These are phyloP conservation scores for Plasmodium billcollinsi DNA, from an alignment of 169 alveolate genomes.

Conservation along the genomic window DNA sequence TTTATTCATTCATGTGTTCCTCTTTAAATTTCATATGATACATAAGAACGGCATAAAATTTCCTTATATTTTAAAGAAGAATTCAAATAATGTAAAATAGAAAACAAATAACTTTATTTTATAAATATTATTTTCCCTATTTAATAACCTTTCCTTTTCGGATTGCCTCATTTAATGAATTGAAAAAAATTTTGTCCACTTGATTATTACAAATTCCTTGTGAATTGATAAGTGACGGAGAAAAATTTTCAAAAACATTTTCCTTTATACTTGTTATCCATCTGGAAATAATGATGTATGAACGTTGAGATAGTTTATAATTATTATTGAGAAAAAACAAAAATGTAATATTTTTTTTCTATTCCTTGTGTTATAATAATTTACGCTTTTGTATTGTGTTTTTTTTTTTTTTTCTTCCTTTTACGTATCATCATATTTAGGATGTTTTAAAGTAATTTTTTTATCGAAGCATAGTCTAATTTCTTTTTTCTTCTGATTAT, in stretches of 20 bases:
- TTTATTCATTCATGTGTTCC: neutral
- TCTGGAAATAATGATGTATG: conserved; percentile 7
- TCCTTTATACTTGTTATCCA: conserved; percentile 56
- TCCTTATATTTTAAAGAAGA: no score
- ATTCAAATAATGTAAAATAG: neutral
- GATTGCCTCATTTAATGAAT: conserved; percentile 65
- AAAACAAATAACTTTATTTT: neutral
- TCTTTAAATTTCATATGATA: neutral
- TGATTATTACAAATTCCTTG: conserved; percentile 71
- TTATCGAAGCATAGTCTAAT: conserved; percentile 72
- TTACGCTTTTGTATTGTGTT: neutral
- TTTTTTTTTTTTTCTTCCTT: conserved; percentile 5
- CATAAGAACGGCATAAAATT: no score
- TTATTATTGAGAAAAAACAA: neutral
- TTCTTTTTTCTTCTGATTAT: conserved; percentile 33
- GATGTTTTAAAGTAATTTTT: conserved; percentile 37
- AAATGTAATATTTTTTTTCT: neutral
- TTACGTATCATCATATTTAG: conserved; percentile 44
- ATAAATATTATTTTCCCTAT: conserved; percentile 8
- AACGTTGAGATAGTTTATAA: neutral
- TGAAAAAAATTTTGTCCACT: conserved; percentile 42
- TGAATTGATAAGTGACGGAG: conserved; percentile 57
- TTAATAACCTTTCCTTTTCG: conserved; percentile 48
- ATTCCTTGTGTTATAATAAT: neutral
- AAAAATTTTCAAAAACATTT: conserved; percentile 30